Evolutionary conservation across 441 rosid genomes (phyloP).

Genomic region (Populus hybrid): DNA sequence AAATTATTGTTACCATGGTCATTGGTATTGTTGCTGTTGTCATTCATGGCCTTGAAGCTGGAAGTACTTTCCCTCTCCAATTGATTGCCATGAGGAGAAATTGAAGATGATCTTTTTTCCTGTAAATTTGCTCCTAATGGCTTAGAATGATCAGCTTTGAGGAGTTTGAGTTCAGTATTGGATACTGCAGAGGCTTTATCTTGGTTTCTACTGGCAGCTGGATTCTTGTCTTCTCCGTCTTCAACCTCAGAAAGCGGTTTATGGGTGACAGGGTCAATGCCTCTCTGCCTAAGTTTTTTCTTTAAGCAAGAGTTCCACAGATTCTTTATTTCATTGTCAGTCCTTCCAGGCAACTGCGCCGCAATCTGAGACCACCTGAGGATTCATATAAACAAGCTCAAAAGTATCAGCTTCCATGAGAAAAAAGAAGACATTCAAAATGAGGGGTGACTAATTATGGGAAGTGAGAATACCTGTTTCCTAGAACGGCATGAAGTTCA

Average conservation of each 20-base stretch:
- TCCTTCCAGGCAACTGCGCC: constrained; percentile 29
- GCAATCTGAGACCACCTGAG: constrained; percentile 94
- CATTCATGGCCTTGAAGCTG: constrained; percentile 22
- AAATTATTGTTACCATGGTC: constrained; percentile 14
- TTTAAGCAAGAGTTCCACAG: constrained; percentile 89
- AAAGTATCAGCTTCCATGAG: background rate
- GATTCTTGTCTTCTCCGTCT: constrained; percentile 39
- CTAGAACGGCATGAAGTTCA: constrained; percentile 72
- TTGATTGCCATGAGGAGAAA: constrained; percentile 22
- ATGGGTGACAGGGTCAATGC: constrained; percentile 93
- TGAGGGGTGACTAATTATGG: background rate
- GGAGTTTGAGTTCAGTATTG: constrained; percentile 29
- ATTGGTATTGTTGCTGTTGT: background rate
- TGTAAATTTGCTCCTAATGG: constrained; percentile 1
- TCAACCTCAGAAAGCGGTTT: constrained; percentile 62
- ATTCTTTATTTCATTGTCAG: constrained; percentile 93
- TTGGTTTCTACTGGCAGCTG: constrained; percentile 25
- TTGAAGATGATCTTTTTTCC: constrained; percentile 24
- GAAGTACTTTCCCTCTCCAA: constrained; percentile 26
- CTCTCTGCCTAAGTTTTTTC: constrained; percentile 82
- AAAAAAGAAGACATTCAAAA: background rate
- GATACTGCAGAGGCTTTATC: constrained; percentile 30
- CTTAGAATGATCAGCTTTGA: constrained; percentile 24
- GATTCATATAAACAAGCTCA: background rate
- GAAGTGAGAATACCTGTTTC: constrained; percentile 49